Conservation (phyloP, 306 rosid genomes). For the Begonia loranthoides region DNA sequence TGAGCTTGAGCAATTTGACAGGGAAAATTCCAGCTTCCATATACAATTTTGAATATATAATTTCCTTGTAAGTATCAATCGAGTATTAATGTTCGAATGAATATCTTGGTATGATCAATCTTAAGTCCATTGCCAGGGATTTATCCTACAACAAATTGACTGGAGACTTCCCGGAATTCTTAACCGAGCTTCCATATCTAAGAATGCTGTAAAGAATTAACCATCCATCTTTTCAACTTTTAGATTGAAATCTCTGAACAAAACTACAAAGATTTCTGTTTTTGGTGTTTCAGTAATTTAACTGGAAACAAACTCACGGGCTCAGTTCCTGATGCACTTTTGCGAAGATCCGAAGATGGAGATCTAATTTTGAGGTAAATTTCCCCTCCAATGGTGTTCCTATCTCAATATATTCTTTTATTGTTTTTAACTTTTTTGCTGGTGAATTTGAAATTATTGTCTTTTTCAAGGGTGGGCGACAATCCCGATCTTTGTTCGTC, state of each 20-base stretch:
- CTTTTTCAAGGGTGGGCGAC: constrained; percentile 13
- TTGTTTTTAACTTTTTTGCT: too few relatives aligned
- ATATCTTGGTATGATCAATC: neutral
- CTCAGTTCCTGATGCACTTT: constrained; percentile 12
- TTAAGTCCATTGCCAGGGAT: constrained; percentile 16
- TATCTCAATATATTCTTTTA: neutral
- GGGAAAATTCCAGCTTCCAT: constrained; percentile 28
- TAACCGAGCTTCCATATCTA: constrained; percentile 14
- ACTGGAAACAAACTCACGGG: constrained; percentile 12
- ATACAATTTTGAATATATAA: constrained; percentile 21
- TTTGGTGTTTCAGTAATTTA: constrained; percentile 5
- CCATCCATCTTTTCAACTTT: too few relatives aligned
- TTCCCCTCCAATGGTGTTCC: neutral
- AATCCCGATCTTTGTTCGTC: constrained; percentile 10
- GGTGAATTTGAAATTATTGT: neutral
- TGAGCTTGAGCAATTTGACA: constrained; percentile 34
- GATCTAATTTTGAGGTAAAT: constrained; percentile 5
- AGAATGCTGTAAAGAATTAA: constrained; percentile 20
- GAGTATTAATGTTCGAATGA: too few relatives aligned
- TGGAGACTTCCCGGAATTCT: constrained; percentile 20
- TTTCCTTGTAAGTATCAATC: constrained; percentile 29
- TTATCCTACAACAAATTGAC: constrained; percentile 31
- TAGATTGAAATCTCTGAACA: too few relatives aligned
- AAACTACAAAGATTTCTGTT: neutral
- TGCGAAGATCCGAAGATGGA: constrained; percentile 3